These are phyloP conservation scores for Groenewaldozyma salmanticensis DNA, from an alignment of 805 yeast genomes.

Conservation along the genomic window DNA sequence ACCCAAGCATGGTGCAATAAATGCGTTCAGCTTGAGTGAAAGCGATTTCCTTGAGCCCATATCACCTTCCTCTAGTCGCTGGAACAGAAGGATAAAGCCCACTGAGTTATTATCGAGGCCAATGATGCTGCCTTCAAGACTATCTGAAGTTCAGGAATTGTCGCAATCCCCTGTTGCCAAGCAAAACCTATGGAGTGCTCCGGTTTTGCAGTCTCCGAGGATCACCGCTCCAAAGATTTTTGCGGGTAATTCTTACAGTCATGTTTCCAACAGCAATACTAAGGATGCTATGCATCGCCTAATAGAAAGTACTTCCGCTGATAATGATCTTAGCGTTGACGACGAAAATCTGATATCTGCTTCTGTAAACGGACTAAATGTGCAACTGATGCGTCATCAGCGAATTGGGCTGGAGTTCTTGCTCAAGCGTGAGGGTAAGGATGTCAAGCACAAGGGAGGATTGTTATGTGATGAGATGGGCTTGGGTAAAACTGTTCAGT, in stretches of 20 bases:
- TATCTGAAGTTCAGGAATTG: too few relatives aligned
- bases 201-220: too few relatives aligned
- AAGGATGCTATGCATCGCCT: slow-evolving; percentile 12
- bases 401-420: slow-evolving; percentile 36
- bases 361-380: slow-evolving; percentile 31
- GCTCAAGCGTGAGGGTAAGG: slow-evolving; percentile 28
- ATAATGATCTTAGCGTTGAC: slow-evolving; percentile 2
- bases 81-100: too few relatives aligned
- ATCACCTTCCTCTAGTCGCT: too few relatives aligned
- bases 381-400: slow-evolving; percentile 36
- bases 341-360: slow-evolving; percentile 1
- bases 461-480: slow-evolving; percentile 88
- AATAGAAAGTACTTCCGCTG: slow-evolving; percentile 7
- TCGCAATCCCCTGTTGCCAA: too few relatives aligned
- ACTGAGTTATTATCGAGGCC: too few relatives aligned
- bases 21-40: too few relatives aligned
- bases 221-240: too few relatives aligned
- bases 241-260: neutral
- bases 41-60: too few relatives aligned
- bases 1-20: too few relatives aligned
- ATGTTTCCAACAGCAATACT: slow-evolving; percentile 5
- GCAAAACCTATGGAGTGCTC: too few relatives aligned
- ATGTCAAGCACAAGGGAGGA: slow-evolving; percentile 38
- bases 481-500: slow-evolving; percentile 76
- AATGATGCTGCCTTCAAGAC: too few relatives aligned